Conservation (phyloP, 169 alveolate species). For the Plasmodium gallinaceum region DNA sequence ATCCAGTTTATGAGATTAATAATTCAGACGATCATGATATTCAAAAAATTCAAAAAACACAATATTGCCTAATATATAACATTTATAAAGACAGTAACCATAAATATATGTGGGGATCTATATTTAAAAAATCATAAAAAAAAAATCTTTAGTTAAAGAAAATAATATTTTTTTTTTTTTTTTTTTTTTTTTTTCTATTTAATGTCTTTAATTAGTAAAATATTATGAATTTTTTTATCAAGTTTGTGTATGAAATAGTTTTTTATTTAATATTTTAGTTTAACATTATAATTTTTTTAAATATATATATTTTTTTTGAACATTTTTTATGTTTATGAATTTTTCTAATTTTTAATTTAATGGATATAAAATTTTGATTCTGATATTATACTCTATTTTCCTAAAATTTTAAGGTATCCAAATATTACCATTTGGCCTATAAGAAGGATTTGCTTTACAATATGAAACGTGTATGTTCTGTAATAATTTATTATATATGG, state of each 20-base stretch:
- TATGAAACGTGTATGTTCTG: constrained; percentile 31
- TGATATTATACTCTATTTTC: background rate
- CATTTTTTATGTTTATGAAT: background rate
- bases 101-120: constrained; percentile 77
- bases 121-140: constrained; percentile 50
- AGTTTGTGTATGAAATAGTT: too few species aligned
- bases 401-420: constrained; percentile 32
- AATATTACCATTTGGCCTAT: constrained; percentile 17
- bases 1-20: constrained; percentile 35
- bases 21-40: constrained; percentile 35
- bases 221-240: too few species aligned
- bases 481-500: constrained; percentile 12
- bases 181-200: background rate
- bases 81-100: constrained; percentile 75
- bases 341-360: background rate
- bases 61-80: constrained; percentile 48
- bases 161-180: background rate
- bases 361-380: background rate
- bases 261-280: too few species aligned
- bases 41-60: constrained; percentile 18
- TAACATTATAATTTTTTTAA: background rate
- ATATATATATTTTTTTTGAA: background rate
- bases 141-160: background rate
- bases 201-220: background rate
- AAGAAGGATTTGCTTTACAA: constrained; percentile 23